Percentiles rank a stretch among this genome's conserved stretches.
Evolutionary conservation across 2,329 filamentous ascomycete species (phyloP).

Genomic region (Colletotrichum falcatum): DNA sequence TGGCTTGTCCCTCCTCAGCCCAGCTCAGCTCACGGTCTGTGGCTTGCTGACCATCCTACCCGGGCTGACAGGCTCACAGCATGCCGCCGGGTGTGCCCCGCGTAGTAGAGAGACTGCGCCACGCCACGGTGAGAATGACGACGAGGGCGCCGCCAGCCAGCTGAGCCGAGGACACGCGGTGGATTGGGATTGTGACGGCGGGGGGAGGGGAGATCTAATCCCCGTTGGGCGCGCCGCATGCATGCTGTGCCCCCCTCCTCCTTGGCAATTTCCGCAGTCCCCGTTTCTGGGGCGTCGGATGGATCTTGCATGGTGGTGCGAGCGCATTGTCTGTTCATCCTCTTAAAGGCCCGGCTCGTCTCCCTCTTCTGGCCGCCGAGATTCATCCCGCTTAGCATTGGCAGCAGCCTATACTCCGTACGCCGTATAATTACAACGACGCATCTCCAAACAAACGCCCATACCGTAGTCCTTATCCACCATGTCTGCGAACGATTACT

Average conservation of each 20-base stretch:
- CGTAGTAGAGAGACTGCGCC: constrained; percentile 37
- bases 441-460: background rate
- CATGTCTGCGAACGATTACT: constrained; percentile 56
- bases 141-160: background rate
- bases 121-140: constrained; percentile 32
- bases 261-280: constrained; percentile 34
- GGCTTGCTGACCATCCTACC: constrained; percentile 24
- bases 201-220: constrained; percentile 9
- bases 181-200: background rate
- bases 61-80: constrained; percentile 2
- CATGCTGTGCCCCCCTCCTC: constrained; percentile 12
- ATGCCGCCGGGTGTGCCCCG: background rate
- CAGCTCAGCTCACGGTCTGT: constrained; percentile 19
- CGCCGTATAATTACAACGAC: too few species aligned
- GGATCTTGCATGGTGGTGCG: background rate
- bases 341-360: constrained; percentile 21
- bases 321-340: background rate
- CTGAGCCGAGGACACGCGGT: constrained; percentile 6
- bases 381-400: background rate
- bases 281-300: constrained; percentile 16
- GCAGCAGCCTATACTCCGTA: background rate
- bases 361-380: background rate
- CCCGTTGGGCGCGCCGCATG: background rate
- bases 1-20: background rate
- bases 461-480: background rate